phyloP scores from a whole-genome alignment of 768 basidiomycete genomes.

The Polyporus arcularius region DNA sequence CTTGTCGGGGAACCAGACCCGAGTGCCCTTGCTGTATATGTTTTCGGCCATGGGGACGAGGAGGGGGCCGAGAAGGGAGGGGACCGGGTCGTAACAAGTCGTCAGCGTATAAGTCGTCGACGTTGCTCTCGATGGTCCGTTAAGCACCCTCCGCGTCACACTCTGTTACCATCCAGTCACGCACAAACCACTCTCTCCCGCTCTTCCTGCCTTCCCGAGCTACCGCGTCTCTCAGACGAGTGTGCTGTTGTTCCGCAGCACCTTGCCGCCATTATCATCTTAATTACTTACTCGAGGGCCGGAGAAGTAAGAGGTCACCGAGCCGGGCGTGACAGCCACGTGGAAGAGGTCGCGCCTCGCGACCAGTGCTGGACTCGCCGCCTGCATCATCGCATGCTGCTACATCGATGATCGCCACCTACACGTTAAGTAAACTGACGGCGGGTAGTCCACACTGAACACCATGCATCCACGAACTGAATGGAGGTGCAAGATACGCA shows the following conservation, averaged over 20 bases:
- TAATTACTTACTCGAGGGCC: too few species aligned
- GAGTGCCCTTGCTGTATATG: constrained; percentile 87
- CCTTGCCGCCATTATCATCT: too few species aligned
- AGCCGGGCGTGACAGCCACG: constrained; percentile 13
- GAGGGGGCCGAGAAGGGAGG: constrained; percentile 5
- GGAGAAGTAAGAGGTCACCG: background rate
- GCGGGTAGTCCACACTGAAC: too few species aligned
- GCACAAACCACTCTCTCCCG: background rate
- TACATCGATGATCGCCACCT: too few species aligned
- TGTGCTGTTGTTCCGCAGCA: too few species aligned
- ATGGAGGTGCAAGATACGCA: too few species aligned
- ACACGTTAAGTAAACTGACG: too few species aligned
- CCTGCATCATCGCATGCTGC: background rate
- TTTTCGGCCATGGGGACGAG: constrained; percentile 73
- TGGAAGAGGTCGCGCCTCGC: background rate
- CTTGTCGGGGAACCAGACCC: constrained; percentile 93
- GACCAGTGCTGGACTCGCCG: background rate
- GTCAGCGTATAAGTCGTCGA: background rate
- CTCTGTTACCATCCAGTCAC: background rate
- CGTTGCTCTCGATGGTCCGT: background rate
- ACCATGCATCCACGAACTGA: too few species aligned
- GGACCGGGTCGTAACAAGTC: constrained; percentile 21
- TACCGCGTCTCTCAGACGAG: too few species aligned
- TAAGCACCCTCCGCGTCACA: constrained; percentile 2
- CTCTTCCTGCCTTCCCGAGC: background rate